A percentile compares a stretch with the other conserved stretches of the same genome.
These are phyloP conservation scores for Acidiella bohemica DNA, from an alignment of 495 filamentous ascomycete genomes.

Conservation along the genomic window DNA sequence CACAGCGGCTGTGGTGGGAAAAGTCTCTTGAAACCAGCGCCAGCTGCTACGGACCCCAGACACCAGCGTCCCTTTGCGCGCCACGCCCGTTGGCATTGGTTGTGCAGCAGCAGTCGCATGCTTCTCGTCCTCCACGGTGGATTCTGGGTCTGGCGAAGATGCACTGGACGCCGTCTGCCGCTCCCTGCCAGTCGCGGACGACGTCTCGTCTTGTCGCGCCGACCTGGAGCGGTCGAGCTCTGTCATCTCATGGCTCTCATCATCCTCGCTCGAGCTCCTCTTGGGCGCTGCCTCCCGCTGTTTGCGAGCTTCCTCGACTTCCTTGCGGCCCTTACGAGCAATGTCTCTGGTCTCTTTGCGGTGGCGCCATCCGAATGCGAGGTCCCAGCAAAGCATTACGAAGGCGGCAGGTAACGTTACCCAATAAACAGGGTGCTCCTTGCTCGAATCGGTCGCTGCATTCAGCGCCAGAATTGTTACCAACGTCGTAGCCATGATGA, in stretches of 20 bases:
- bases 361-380: slow-evolving; percentile 43
- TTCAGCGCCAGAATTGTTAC: slow-evolving; percentile 46
- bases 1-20: slow-evolving; percentile 50
- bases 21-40: slow-evolving; percentile 48
- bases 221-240: not conserved
- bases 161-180: slow-evolving; percentile 10
- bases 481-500: slow-evolving; percentile 49
- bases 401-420: slow-evolving; percentile 49
- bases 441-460: slow-evolving; percentile 34
- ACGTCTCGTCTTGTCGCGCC: not conserved
- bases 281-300: slow-evolving; percentile 21
- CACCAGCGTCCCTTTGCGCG: slow-evolving; percentile 32
- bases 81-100: not conserved
- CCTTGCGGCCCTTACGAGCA: slow-evolving; percentile 37
- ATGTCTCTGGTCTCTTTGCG: slow-evolving; percentile 46
- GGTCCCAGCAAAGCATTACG: slow-evolving; percentile 50
- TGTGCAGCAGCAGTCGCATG: not conserved
- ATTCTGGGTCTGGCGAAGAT: too few species aligned
- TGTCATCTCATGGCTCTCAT: too few species aligned
- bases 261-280: too few species aligned
- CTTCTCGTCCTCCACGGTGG: slow-evolving; percentile 21
- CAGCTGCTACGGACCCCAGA: slow-evolving; percentile 33
- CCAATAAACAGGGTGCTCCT: slow-evolving; percentile 42
- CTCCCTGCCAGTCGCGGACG: not conserved
- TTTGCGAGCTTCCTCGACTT: slow-evolving; percentile 35